Evolutionary conservation across 2,329 filamentous ascomycete genomes (phyloP).

Genomic region (Microdochium bolleyi): DNA sequence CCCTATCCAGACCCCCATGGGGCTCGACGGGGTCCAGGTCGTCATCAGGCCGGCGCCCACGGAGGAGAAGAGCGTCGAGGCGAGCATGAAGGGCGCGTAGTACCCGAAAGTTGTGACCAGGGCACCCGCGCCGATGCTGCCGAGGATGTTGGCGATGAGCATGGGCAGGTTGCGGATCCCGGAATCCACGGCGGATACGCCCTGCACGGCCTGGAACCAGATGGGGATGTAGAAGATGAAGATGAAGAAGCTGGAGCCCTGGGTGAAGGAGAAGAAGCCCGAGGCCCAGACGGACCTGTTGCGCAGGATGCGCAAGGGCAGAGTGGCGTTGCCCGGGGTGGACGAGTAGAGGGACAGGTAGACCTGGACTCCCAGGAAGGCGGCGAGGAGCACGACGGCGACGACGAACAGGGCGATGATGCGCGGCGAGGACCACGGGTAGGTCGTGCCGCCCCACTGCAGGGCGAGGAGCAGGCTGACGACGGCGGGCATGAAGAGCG

Average conservation of each 20-base stretch:
- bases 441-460: constrained; percentile 32
- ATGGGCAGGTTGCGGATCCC: constrained; percentile 25
- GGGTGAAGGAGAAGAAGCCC: constrained; percentile 22
- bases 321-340: constrained; percentile 28
- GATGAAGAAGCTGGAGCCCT: constrained; percentile 21
- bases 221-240: constrained; percentile 24
- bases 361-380: constrained; percentile 25
- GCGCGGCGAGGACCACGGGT: constrained; percentile 24
- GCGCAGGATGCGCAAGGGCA: constrained; percentile 28
- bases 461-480: constrained; percentile 37
- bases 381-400: constrained; percentile 18
- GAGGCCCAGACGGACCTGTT: constrained; percentile 24
- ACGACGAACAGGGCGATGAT: constrained; percentile 24
- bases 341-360: too few species aligned
- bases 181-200: constrained; percentile 21
- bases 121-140: constrained; percentile 16
- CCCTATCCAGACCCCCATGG: constrained; percentile 28
- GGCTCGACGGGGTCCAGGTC: constrained; percentile 22
- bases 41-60: constrained; percentile 30
- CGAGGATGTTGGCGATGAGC: constrained; percentile 20
- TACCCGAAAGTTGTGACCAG: constrained; percentile 23
- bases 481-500: constrained; percentile 22
- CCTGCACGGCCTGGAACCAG: constrained; percentile 22
- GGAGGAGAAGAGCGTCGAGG: constrained; percentile 19
- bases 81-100: constrained; percentile 29